Evolutionary conservation across 495 filamentous ascomycete genomes (phyloP), one percentile per base, ranked within the genome.

Genomic region (Annulohypoxylon moriforme): DNA sequence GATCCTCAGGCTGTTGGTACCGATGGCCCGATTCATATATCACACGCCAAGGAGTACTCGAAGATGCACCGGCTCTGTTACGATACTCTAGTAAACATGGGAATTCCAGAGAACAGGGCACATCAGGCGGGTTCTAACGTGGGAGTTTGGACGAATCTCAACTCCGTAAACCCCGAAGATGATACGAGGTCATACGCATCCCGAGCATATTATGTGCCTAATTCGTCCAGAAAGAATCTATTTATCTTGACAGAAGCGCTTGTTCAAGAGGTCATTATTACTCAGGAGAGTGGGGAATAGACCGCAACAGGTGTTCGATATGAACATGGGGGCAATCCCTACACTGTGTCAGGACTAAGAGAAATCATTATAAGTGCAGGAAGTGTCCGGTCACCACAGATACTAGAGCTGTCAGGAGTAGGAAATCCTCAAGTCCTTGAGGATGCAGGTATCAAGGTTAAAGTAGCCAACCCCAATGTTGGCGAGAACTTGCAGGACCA

Each of bases 381-480:
- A 31, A 56, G 49, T n/a, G 34, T 64, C 20, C 61, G 56, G 13
- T 64, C 61, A 3, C 36, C 61, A 10, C 61, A 64, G 16, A n/a
- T 64, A 6, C 14, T 64, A n/a, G 61, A 64, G n/a, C 36, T 64
- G 4, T 64, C 61, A 0, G 61, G 61, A 3, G 27, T 64, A 40
- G 61, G 61, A 18, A 40, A 64, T 40, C 49, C 61, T 11, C 31
- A 55, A 0, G 33, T 64, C 4, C 50, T 64, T 1, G 16, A 1
- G 1, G 33, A 36, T 10, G 25, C 33, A 2, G 49, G 61, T 18
- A 33, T 64, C 24, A n/a, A 64, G 11, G 14, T 29, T 13, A 57
- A 34, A 36, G 50, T 65, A 7, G 38, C 16, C 14, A 29, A 57
- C 8, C 24, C 50, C 1, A 65, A 58, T 11, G 61, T 64, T 20